Percentiles rank a stretch among this genome's conserved stretches.
Conservation (phyloP, 1,284 basidiomycete species). For the Melampsora abietis-canadensis region DNA sequence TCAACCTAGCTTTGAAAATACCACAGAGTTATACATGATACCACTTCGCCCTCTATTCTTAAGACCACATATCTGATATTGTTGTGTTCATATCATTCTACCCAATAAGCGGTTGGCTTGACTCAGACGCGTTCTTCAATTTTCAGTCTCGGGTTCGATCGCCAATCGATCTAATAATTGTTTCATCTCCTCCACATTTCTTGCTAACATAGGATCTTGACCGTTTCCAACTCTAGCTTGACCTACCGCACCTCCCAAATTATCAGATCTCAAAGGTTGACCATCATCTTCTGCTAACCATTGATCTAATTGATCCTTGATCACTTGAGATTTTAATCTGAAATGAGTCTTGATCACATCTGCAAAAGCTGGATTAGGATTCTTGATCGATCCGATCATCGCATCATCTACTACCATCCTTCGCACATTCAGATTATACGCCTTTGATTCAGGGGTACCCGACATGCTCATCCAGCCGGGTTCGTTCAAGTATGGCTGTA, state of each 20-base stretch:
- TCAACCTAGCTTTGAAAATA: too few relatives aligned
- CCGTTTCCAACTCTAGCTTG: background rate
- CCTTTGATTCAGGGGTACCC: slow-evolving; percentile 49
- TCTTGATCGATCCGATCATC: slow-evolving; percentile 77
- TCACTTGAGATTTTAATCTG: slow-evolving; percentile 70
- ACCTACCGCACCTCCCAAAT: background rate
- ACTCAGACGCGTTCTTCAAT: too few relatives aligned
- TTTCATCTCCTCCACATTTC: slow-evolving; percentile 6
- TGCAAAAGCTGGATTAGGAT: slow-evolving; percentile 73
- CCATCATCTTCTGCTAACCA: slow-evolving; percentile 74
- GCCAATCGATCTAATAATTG: background rate
- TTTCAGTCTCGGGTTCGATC: background rate
- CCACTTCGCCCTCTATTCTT: too few relatives aligned
- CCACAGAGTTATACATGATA: too few relatives aligned
- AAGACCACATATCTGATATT: too few relatives aligned
- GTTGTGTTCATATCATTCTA: too few relatives aligned
- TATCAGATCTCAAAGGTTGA: background rate
- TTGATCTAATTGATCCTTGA: slow-evolving; percentile 70
- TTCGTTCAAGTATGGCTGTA: slow-evolving; percentile 83
- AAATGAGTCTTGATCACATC: slow-evolving; percentile 84
- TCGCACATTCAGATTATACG: slow-evolving; percentile 70
- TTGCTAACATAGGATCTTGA: background rate
- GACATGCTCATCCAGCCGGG: slow-evolving; percentile 72
- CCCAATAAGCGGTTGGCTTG: too few relatives aligned
- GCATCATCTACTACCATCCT: slow-evolving; percentile 82